Base-by-base conservation (phyloP, 2,329 filamentous ascomycete species). In the Aspergillus puulaauensis region DNA sequence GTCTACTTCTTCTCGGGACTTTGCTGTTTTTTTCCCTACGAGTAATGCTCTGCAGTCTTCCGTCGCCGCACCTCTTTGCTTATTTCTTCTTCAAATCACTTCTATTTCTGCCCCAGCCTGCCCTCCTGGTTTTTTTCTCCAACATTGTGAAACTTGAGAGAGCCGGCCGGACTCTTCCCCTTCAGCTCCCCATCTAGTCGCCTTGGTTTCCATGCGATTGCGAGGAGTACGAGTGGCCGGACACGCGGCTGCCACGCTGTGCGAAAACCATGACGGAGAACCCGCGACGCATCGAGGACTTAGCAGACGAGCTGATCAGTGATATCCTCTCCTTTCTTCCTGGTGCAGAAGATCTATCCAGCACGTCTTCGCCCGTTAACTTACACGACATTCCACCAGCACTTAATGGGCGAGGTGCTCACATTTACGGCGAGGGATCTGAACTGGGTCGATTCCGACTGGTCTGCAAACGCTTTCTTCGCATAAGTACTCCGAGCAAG, bases 371-470 rank as follows among this genome's bases (percentile, higher is more conserved):
- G 41, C 56, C 50, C 41, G 35, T 63, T 40, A 59, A 55, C 50
- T 17, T 40, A 45, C 52, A 54, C 5, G 55, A 39, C 33, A 45
- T 50, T 31, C 58, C 57, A 46, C 47, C 50, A 45, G 31, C 45
- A 23, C 56, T 56, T 43, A 56, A 58, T 43, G 56, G 49, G 21
- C 49, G 40, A 24, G 40, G 57, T 15, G 35, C 57, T 27, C 52
- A 58, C 50, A 33, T 53, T 15, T 62, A 64, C 37, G 71, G 70
- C 15, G 73, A 75, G 58, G 53, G 54, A 19, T 69, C 70, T 17
- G 74, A 77, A 53, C 61, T 77, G 49, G 74, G 75, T 59, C 68
- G 69, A 21, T 77, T 76, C 62, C 66, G 75, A 58, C 72, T 77
- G 24, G 72, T 76, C 33, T 77, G 74, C 64, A 71, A 66, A 58